A percentile compares a stretch with the other conserved stretches of the same genome.
These are phyloP conservation scores for Debaryomyces psychrophilus DNA, from an alignment of 1,139 yeast species.

Conservation along the genomic window DNA sequence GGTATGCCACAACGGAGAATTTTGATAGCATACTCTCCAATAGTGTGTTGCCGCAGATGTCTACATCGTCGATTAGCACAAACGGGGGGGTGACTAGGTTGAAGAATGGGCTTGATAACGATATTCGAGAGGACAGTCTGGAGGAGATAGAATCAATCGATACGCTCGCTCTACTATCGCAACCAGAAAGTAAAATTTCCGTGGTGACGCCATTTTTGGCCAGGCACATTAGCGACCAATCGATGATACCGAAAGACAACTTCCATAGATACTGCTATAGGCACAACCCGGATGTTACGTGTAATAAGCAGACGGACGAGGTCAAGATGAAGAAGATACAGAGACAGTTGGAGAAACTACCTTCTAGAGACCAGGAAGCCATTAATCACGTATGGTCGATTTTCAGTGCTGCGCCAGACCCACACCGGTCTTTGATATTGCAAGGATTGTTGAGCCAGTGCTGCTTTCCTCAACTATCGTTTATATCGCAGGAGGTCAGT, in stretches of 20 bases:
- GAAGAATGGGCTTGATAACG: not conserved
- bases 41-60: conserved; percentile 12
- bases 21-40: conserved; percentile 15
- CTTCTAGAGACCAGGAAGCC: conserved; percentile 68
- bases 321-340: conserved; percentile 65
- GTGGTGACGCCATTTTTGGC: conserved; percentile 51
- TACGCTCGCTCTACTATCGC: not conserved
- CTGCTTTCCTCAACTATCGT: conserved; percentile 91
- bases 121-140: not conserved
- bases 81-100: not conserved
- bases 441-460: conserved; percentile 87
- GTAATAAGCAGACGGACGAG: conserved; percentile 73
- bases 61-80: not conserved
- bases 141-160: not conserved
- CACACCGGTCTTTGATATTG: conserved; percentile 71
- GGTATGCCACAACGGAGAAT: conserved; percentile 10
- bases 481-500: conserved; percentile 77
- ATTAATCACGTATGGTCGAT: conserved; percentile 78
- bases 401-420: conserved; percentile 70
- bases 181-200: conserved; percentile 23
- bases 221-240: conserved; percentile 48
- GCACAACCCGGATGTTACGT: conserved; percentile 82
- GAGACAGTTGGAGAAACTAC: conserved; percentile 57
- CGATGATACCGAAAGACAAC: conserved; percentile 49
- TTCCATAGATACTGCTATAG: conserved; percentile 79